Percentiles rank a stretch among this genome's conserved stretches.
Evolutionary conservation across 148 eudicot species (phyloP).

Genomic region (Rhododendron ferrugineum): DNA sequence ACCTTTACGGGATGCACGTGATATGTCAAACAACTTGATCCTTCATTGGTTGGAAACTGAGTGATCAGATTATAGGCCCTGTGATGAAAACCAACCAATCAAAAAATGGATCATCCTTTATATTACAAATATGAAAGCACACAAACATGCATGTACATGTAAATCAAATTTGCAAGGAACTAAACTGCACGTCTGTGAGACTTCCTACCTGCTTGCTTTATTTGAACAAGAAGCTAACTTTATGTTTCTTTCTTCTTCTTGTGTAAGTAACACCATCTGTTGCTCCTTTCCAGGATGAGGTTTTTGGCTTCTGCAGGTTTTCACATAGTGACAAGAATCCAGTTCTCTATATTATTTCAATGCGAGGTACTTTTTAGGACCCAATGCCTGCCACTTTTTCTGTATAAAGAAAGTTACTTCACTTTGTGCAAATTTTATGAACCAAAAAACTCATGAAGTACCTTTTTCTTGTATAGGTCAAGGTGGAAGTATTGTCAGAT

Average conservation of each 20-base stretch:
- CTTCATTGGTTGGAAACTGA: background rate
- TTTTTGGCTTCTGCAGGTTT: constrained; percentile 67
- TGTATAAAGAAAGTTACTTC: background rate
- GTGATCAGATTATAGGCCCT: background rate
- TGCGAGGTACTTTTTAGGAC: constrained; percentile 40
- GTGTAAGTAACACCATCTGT: constrained; percentile 6
- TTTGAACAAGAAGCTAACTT: background rate
- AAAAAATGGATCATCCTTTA: background rate
- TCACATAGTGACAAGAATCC: constrained; percentile 44
- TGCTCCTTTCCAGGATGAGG: constrained; percentile 54
- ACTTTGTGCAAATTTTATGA: constrained; percentile 1
- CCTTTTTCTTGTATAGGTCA: constrained; percentile 36
- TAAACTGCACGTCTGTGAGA: background rate
- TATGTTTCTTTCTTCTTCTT: background rate
- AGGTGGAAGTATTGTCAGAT: constrained; percentile 67
- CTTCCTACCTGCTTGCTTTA: background rate
- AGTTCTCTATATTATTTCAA: constrained; percentile 49
- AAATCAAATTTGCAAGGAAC: background rate
- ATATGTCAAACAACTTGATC: background rate
- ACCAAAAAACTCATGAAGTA: background rate
- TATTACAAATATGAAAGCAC: background rate
- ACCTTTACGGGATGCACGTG: background rate
- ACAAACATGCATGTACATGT: background rate
- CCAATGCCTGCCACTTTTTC: constrained; percentile 3
- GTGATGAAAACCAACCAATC: too few species aligned